Conservation (phyloP, 352 stramenopile genomes). For the Pythium rishiriense region DNA sequence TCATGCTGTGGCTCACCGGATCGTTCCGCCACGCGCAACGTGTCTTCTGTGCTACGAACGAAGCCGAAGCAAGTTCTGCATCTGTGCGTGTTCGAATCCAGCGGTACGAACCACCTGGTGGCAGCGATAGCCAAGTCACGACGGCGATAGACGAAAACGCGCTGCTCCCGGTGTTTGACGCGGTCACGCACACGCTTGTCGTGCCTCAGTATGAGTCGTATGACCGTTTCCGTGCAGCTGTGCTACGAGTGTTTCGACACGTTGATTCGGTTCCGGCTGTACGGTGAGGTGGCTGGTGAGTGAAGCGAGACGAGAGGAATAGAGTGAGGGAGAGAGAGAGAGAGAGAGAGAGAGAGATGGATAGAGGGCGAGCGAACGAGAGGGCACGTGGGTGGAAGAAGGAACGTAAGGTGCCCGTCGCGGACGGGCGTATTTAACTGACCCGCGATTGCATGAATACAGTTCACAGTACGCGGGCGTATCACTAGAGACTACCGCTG, state of each 20-base stretch:
- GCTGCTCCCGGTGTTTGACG: conserved; percentile 32
- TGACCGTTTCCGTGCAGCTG: conserved; percentile 41
- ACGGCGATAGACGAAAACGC: neutral
- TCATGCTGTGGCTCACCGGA: conserved; percentile 54
- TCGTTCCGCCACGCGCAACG: conserved; percentile 48
- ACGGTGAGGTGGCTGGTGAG: too few relatives aligned
- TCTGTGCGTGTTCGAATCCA: neutral
- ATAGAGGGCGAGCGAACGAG: neutral
- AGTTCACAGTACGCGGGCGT: too few relatives aligned
- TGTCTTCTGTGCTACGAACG: conserved; percentile 38
- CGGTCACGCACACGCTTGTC: conserved; percentile 36
- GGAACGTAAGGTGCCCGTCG: neutral
- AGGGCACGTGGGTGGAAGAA: neutral
- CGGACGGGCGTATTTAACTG: conserved; percentile 15
- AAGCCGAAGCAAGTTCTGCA: neutral
- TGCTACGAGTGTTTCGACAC: conserved; percentile 49
- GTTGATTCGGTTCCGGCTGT: conserved; percentile 9
- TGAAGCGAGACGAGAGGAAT: too few relatives aligned
- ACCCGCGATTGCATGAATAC: neutral
- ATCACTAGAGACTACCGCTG: too few relatives aligned
- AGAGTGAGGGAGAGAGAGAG: neutral
- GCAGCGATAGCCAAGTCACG: neutral
- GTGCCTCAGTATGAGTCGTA: conserved; percentile 61
- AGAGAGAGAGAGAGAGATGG: neutral
- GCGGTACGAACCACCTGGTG: neutral